Evolutionary conservation across 495 filamentous ascomycete species (phyloP).

Genomic region (Lasiosphaeris hirsuta): DNA sequence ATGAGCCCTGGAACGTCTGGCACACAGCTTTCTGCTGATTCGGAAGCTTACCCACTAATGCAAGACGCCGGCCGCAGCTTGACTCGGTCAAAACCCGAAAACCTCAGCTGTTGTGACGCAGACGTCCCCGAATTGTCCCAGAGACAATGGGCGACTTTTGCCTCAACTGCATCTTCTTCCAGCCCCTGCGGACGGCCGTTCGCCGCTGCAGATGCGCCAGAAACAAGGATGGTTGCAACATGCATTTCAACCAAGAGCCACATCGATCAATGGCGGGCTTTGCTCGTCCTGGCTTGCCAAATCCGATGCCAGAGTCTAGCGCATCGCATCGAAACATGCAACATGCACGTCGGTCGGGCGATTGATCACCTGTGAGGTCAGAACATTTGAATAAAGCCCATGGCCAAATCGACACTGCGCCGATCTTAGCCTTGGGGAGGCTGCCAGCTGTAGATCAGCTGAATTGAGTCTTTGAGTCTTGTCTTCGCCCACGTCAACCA

Average conservation of each 20-base stretch:
- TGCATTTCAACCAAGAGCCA: slow-evolving; percentile 2
- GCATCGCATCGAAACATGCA: slow-evolving; percentile 15
- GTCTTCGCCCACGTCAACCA: not conserved
- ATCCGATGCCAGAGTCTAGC: not conserved
- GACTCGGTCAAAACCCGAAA: not conserved
- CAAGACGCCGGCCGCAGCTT: slow-evolving; percentile 4
- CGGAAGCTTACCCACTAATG: slow-evolving; percentile 8
- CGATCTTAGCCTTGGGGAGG: slow-evolving; percentile 18
- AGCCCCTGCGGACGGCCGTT: no score
- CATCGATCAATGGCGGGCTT: not conserved
- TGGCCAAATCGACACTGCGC: slow-evolving; percentile 6
- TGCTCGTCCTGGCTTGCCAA: not conserved
- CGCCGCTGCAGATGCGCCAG: not conserved
- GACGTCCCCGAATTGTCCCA: no score
- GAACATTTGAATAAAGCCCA: not conserved
- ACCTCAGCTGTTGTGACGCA: no score
- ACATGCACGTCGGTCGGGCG: slow-evolving; percentile 4
- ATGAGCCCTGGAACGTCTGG: slow-evolving; percentile 1
- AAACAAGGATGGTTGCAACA: slow-evolving; percentile 3
- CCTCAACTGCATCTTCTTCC: not conserved
- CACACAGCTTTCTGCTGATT: slow-evolving; percentile 13
- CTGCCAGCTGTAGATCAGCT: slow-evolving; percentile 16
- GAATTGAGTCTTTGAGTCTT: no score
- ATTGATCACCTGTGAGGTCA: slow-evolving; percentile 11
- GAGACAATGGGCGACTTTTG: no score